Conservation (phyloP, 2,329 filamentous ascomycete species). For the Plectosphaerella plurivora region DNA sequence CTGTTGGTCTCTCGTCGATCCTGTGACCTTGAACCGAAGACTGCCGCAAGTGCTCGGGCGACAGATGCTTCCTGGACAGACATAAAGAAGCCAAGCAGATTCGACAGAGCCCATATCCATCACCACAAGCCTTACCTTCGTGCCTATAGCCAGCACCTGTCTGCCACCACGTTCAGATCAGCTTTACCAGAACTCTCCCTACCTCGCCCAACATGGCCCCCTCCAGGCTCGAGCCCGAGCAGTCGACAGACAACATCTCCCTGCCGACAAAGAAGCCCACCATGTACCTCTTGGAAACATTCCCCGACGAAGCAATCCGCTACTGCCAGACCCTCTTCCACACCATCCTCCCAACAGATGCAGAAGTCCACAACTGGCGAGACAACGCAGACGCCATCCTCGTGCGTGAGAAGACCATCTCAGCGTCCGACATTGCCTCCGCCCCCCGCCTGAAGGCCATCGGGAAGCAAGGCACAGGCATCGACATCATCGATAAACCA, state of each 20-base stretch:
- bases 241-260: not conserved
- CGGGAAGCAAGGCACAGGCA: not conserved
- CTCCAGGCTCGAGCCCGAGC: not conserved
- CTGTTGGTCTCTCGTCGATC: too few relatives aligned
- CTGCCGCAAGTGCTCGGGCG: too few relatives aligned
- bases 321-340: not conserved
- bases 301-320: not conserved
- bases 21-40: too few relatives aligned
- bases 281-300: not conserved
- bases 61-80: not conserved
- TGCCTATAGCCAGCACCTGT: too few relatives aligned
- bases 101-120: too few relatives aligned
- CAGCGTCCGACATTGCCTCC: not conserved
- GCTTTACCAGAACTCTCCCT: not conserved
- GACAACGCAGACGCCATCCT: not conserved
- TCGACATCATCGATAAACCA: constrained; percentile 1
- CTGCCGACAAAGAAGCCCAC: not conserved
- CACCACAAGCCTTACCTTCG: too few relatives aligned
- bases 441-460: constrained; percentile 5
- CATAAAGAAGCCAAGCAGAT: not conserved
- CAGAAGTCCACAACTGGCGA: not conserved
- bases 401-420: not conserved
- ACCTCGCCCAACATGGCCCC: not conserved
- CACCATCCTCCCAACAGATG: not conserved
- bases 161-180: too few relatives aligned